Conservation (phyloP, 768 basidiomycete genomes). For the Tephrocybe rancida region DNA sequence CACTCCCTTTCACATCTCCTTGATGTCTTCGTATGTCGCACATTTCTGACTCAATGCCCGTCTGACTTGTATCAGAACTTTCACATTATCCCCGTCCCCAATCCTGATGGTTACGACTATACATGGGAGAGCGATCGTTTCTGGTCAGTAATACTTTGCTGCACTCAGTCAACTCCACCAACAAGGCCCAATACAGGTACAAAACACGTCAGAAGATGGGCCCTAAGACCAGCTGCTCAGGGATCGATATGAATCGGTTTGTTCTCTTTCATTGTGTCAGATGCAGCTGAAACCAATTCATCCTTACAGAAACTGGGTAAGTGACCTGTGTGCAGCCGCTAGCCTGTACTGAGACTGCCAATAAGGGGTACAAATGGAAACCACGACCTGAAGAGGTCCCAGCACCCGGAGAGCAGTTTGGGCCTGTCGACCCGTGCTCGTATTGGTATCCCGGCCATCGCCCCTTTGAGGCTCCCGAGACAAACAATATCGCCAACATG, state of each 20-base stretch:
- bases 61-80: slow-evolving; percentile 47
- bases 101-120: slow-evolving; percentile 76
- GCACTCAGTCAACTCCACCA: neutral
- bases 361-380: slow-evolving; percentile 82
- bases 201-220: slow-evolving; percentile 67
- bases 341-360: neutral
- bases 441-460: slow-evolving; percentile 76
- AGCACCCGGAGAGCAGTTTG: slow-evolving; percentile 20
- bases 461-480: slow-evolving; percentile 78
- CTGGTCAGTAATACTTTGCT: slow-evolving; percentile 40
- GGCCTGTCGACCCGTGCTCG: slow-evolving; percentile 59
- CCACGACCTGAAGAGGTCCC: slow-evolving; percentile 24
- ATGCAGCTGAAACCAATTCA: neutral
- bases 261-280: slow-evolving; percentile 10
- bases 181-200: slow-evolving; percentile 43
- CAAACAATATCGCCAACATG: slow-evolving; percentile 73
- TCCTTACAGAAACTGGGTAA: slow-evolving; percentile 60
- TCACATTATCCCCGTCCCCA: slow-evolving; percentile 66
- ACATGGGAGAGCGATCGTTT: slow-evolving; percentile 73
- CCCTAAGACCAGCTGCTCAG: slow-evolving; percentile 53
- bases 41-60: neutral
- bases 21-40: slow-evolving; percentile 47
- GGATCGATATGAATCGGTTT: slow-evolving; percentile 80
- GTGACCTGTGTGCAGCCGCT: slow-evolving; percentile 2
- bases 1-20: slow-evolving; percentile 53